Conservation (phyloP, 148 eudicot genomes). For the Rhododendron simsii region DNA sequence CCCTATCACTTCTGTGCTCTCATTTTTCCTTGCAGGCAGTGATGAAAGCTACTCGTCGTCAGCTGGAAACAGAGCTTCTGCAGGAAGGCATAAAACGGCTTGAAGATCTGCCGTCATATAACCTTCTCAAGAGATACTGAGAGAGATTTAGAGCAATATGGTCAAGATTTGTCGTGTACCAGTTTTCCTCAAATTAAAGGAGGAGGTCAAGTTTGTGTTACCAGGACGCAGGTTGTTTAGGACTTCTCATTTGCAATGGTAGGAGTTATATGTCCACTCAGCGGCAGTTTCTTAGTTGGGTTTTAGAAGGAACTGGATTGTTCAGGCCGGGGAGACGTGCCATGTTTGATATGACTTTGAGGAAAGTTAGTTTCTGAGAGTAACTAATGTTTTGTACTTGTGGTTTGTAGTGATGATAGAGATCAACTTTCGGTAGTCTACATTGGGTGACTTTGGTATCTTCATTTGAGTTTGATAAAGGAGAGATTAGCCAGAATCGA, state of each 20-base stretch:
- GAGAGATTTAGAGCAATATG: not conserved
- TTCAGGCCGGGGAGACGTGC: not conserved
- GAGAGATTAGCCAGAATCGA: not conserved
- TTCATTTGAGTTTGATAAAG: not conserved
- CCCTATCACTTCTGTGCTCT: not conserved
- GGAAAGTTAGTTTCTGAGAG: not conserved
- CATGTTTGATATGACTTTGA: not conserved
- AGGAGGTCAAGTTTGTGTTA: not conserved
- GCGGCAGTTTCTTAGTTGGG: not conserved
- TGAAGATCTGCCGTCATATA: constrained; percentile 85
- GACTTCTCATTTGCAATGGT: not conserved
- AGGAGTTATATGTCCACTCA: not conserved
- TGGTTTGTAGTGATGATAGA: not conserved
- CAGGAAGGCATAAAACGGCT: constrained; percentile 65
- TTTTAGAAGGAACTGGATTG: not conserved
- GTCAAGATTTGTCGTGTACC: not conserved
- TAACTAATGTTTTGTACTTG: not conserved
- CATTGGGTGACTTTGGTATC: not conserved
- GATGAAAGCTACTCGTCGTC: constrained; percentile 97
- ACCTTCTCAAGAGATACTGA: constrained; percentile 55
- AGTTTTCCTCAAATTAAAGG: not conserved
- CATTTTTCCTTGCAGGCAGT: constrained; percentile 46
- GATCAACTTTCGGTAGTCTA: not conserved
- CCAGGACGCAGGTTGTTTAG: not conserved
- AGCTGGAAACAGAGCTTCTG: constrained; percentile 81